Base-by-base conservation (phyloP, 2,329 filamentous ascomycete species). In the Fusarium sp. region DNA sequence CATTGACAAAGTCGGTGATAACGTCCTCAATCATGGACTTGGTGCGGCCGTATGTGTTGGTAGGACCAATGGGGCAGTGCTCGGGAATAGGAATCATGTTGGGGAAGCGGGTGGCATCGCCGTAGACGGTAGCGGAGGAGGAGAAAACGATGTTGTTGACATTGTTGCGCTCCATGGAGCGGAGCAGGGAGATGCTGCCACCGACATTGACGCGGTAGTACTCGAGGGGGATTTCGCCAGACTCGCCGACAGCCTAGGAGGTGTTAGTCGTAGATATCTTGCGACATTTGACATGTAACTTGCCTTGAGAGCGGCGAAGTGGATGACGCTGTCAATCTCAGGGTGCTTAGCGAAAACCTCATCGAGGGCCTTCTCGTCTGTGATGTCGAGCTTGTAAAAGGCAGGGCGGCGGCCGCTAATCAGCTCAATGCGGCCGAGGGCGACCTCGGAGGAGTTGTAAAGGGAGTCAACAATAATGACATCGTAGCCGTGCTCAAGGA, bases 31-130 rank as follows among this genome's bases (percentile, higher is more conserved):
- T 94, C 71, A 90, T 92, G 75, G 92, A 90, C 85, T 99, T 99
- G 69, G 96, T 99, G 81, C 93, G 93, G 67, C 96, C 96, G 81
- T 99, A 99, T 24, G 95, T 94, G 85, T 98, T 99, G 71, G 96
- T 99, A 15, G 96, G 93, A 50, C 94, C 95, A 67, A 97, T 93
- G 62, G 96, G 96, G 86, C 96, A 99, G 80, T 92, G 85, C 83
- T 99, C 96, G 50, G 96, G 96, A 76, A 99, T 99, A 68, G 96
- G 96, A 70, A 99, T 99, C 96, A 99, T 99, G 86, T 96, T 91
- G 72, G 91, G 89, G 82, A 97, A 93, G 77, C 94, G 92, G 44
- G 96, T 98, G 53, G 95, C 96, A 81, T 99, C 96, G 77, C 96
- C 96, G 80, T 99, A 99, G 71, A 99, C 96, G 72, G 96, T 99